Conservation (phyloP, 2,329 filamentous ascomycete genomes). For the Fusarium fracticaudum region DNA sequence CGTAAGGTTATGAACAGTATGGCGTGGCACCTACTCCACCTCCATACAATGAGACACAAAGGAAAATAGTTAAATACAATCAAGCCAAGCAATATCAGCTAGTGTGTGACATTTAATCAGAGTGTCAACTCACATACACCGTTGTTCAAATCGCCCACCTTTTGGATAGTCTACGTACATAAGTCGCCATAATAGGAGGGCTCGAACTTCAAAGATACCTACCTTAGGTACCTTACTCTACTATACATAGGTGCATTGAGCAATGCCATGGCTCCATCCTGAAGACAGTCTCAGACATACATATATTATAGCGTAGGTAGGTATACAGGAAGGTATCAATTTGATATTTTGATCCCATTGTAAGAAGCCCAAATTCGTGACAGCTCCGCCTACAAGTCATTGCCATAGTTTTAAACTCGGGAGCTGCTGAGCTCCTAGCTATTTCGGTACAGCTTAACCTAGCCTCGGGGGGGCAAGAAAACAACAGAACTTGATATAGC, state of each 20-base stretch:
- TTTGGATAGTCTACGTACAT: background rate
- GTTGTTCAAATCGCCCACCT: background rate
- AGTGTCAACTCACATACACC: background rate
- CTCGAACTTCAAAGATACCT: background rate
- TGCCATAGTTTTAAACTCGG: background rate
- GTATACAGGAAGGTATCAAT: background rate
- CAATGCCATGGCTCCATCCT: slow-evolving; percentile 4
- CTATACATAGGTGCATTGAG: background rate
- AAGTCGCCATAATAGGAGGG: slow-evolving; percentile 3
- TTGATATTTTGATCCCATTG: background rate
- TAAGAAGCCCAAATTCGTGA: background rate
- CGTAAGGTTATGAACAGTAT: background rate
- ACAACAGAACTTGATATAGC: no score
- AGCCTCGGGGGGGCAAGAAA: background rate
- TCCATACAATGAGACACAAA: background rate
- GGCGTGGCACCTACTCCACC: background rate
- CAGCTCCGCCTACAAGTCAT: background rate
- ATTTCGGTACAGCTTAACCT: background rate
- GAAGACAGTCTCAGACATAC: slow-evolving; percentile 4
- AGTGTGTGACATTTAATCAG: background rate
- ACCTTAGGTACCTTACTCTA: no score
- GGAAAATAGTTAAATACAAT: slow-evolving; percentile 32
- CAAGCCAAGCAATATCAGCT: slow-evolving; percentile 16
- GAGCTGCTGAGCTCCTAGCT: background rate
- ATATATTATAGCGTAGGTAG: background rate